Percentiles rank a stretch among this genome's conserved stretches.
Evolutionary conservation across 805 yeast genomes (phyloP).

Genomic region (Kodamaea restingae): DNA sequence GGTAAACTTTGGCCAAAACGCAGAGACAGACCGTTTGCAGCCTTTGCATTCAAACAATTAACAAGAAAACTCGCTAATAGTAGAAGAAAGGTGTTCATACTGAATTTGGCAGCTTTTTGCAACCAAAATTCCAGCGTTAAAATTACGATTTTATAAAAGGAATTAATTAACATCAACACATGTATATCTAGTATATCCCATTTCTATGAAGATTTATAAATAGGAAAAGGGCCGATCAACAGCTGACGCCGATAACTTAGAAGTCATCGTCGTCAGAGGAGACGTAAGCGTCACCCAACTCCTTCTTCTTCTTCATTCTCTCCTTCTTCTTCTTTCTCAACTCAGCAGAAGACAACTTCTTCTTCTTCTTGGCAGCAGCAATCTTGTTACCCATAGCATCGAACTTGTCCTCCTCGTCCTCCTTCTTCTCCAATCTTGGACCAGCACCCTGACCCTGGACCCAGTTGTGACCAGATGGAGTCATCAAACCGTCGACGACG

Average conservation of each 20-base stretch:
- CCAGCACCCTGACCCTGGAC: slow-evolving; percentile 99
- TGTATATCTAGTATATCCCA: slow-evolving; percentile 6
- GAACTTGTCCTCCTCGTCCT: slow-evolving; percentile 95
- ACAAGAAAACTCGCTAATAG: too few species aligned
- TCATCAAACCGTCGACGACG: slow-evolving; percentile 95
- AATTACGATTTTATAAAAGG: too few species aligned
- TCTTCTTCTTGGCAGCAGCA: slow-evolving; percentile 92
- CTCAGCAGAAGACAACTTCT: slow-evolving; percentile 97
- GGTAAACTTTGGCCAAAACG: too few species aligned
- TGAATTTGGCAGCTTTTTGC: too few species aligned
- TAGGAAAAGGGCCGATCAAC: slow-evolving; percentile 8
- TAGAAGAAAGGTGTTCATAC: too few species aligned
- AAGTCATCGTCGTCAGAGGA: slow-evolving; percentile 76
- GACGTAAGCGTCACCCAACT: slow-evolving; percentile 97
- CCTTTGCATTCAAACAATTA: too few species aligned
- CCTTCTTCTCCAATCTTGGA: slow-evolving; percentile 98
- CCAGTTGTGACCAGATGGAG: slow-evolving; percentile 99
- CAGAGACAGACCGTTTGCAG: too few species aligned
- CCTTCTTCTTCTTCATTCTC: slow-evolving; percentile 99
- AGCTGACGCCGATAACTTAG: slow-evolving; percentile 19
- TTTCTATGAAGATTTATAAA: slow-evolving; percentile 6
- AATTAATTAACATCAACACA: slow-evolving; percentile 2
- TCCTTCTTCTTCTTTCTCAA: slow-evolving; percentile 99
- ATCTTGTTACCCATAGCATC: slow-evolving; percentile 99
- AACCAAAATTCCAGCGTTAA: too few species aligned